Base-by-base conservation (phyloP, 768 basidiomycete genomes). In the Paxillus involutus region DNA sequence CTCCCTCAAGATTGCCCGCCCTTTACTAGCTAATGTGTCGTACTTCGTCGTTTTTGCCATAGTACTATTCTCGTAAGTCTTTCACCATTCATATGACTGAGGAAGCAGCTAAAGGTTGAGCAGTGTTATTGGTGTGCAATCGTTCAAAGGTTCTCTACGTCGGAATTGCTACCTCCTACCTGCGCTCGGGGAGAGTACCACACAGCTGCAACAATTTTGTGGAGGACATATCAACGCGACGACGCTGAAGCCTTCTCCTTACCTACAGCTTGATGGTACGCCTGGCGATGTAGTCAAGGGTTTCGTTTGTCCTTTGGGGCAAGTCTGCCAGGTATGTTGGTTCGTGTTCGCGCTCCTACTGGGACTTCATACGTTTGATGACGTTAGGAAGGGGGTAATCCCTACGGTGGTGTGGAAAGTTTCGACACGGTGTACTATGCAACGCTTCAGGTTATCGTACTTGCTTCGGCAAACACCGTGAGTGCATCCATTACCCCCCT, bases 21-120 rank as follows among this genome's bases (percentile, higher is more conserved):
- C 95, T 0, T 74, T 97, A n/a, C 81, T 98, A 9, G 84, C 93
- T 5, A 88, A 86, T 53, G 94, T 98, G 5, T 84, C 93, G 0
- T 90, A 91, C 68, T 98, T 98, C 65, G 89, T 97, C 14, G 59
- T 94, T 19, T 98, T 98, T 62, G 94, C 94, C 0, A 87, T 94
- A 75, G 72, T 84, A 12, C 64, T 98, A 6, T 97, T 98, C 70
- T 92, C 91, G 89, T 91, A 54, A 62, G 87, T 17, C 8, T 21
- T 52, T 36, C 4, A 14, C 19, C 21, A 24, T 30, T 13, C 14
- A 12, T 47, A 36, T 40, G n/a, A 24, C 12, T 35, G 11, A 40
- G 45, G 14, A 43, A 17, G 19, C 12, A 21, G 37, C 33, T 47
- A 46, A 56, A 52, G 19, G 39, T 49, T 21, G 9, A 29, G 19